Base-by-base conservation (phyloP, 1,284 basidiomycete genomes). In the Schizophyllum commune region DNA sequence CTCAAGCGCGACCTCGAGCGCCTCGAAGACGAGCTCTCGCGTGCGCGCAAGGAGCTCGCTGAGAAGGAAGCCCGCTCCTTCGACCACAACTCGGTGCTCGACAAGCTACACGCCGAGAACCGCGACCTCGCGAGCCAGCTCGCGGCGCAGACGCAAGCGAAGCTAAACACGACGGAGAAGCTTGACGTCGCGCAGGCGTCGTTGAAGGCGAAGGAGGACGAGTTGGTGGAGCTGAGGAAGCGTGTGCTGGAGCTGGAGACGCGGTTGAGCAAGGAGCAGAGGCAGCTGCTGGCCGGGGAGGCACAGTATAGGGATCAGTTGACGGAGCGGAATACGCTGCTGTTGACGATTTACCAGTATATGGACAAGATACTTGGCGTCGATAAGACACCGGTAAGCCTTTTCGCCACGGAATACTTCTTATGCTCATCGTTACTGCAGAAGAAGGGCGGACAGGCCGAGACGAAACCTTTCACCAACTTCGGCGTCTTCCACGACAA, bases 401-500 rank as follows among this genome's bases (percentile, higher is more conserved):
- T 55, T 64, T 34, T 58, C 65, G 21, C 64, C 33, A 62, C 57
- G 57, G 51, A 27, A 62, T 13, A 39, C 32, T 60, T 20, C 39
- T 63, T 32, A 51, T 54, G 11, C 59, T 58, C 15, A 47, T 13
- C 15, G 56, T 58, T 58, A 9, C 9, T 59, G 33, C 67, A 89
- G 87, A 90, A 90, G 74, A 89, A 88, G 69, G 78, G 83, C 4
- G 78, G 81, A 1, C 82, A 86, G 63, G 85, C 87, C 0, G 92
- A 95, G 71, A 91, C 91, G 1, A 94, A 94, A 69, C 93, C 94
- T 0, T 94, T 92, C 72, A 92, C 91, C 34, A 96, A 97, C 77
- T 98, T 98, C 71, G 78, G 82, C 64, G 88, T 95, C 61, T 98
- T 99, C 82, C 93, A 96, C 67, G 94, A 98, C 73, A 94, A 93